Conservation (phyloP, 768 basidiomycete species). For the Tricholoma furcatifolium region DNA sequence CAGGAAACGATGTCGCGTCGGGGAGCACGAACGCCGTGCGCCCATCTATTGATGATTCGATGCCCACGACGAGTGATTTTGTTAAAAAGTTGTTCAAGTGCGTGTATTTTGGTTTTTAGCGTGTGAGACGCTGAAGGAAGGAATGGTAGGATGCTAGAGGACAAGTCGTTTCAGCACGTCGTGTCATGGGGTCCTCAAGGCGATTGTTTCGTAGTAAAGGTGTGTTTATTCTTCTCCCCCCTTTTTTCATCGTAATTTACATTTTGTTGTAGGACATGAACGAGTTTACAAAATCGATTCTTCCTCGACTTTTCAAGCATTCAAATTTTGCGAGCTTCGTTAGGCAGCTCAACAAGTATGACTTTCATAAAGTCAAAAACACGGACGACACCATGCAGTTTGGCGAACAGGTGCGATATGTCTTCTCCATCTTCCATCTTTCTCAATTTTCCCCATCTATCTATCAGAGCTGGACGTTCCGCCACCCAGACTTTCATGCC, state of each 20-base stretch:
- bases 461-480: slow-evolving; percentile 54
- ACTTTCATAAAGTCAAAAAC: slow-evolving; percentile 96
- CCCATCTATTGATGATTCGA: slow-evolving; percentile 56
- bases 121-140: neutral
- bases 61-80: slow-evolving; percentile 90
- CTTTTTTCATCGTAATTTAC: neutral
- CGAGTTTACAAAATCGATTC: slow-evolving; percentile 88
- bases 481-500: slow-evolving; percentile 60
- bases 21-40: neutral
- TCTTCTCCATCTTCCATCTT: neutral
- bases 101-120: slow-evolving; percentile 18
- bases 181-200: slow-evolving; percentile 84
- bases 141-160: slow-evolving; percentile 78
- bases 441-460: neutral
- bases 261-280: slow-evolving; percentile 69
- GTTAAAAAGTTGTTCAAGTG: slow-evolving; percentile 95
- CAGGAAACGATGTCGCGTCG: neutral
- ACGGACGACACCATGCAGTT: slow-evolving; percentile 76
- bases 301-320: slow-evolving; percentile 93
- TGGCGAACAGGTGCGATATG: slow-evolving; percentile 51
- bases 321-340: slow-evolving; percentile 94
- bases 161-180: slow-evolving; percentile 64
- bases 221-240: slow-evolving; percentile 12
- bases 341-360: slow-evolving; percentile 93
- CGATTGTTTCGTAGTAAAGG: slow-evolving; percentile 91